phyloP scores from a whole-genome alignment of 768 basidiomycete genomes.

The Leccinum longicurvipes region DNA sequence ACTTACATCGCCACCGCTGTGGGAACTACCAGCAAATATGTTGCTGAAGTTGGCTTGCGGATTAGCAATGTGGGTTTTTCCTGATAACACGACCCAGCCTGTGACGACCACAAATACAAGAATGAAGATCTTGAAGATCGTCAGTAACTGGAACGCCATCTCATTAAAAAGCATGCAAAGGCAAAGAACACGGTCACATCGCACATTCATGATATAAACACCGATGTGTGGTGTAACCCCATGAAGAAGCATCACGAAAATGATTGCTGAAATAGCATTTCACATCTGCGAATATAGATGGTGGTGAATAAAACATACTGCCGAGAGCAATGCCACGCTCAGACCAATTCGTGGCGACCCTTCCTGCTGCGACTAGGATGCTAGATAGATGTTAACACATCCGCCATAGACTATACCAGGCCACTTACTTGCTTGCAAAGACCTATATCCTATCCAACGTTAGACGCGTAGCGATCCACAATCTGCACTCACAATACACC shows the following conservation, averaged over 20 bases:
- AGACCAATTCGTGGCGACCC: conserved; percentile 43
- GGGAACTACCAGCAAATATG: conserved; percentile 54
- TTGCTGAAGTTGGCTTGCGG: conserved; percentile 57
- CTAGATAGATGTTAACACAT: conserved; percentile 23
- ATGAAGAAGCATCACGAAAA: conserved; percentile 49
- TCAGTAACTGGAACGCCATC: conserved; percentile 32
- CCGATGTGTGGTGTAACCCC: conserved; percentile 49
- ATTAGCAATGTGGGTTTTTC: conserved; percentile 52
- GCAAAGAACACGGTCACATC: not conserved
- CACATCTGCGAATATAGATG: not conserved
- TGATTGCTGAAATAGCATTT: conserved; percentile 37
- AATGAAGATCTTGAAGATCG: conserved; percentile 53
- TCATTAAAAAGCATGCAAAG: conserved; percentile 10
- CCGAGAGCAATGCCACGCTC: conserved; percentile 61
- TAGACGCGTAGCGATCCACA: not conserved
- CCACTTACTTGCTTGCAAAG: conserved; percentile 33
- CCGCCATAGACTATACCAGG: not conserved
- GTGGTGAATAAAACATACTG: conserved; percentile 31
- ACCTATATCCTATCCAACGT: conserved; percentile 13
- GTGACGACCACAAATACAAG: conserved; percentile 54
- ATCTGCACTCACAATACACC: conserved; percentile 42
- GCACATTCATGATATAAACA: conserved; percentile 54
- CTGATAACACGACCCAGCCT: conserved; percentile 60
- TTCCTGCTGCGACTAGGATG: conserved; percentile 48
- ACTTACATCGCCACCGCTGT: conserved; percentile 46